Evolutionary conservation across 192 early-diverging fungal species (phyloP).

Genomic region (Gaertneriomyces semiglobifer): DNA sequence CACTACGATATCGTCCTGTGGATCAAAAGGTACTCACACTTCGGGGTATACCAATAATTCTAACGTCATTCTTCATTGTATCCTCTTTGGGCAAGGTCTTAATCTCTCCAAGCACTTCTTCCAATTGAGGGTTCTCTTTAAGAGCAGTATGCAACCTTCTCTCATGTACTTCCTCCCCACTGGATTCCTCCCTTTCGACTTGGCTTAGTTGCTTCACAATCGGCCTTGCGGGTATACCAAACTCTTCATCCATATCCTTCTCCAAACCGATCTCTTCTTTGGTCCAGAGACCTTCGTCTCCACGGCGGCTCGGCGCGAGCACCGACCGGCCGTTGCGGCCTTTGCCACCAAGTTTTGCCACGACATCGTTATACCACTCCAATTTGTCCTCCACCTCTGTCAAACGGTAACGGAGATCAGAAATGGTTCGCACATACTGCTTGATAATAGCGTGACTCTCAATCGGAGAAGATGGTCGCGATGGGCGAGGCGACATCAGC

Average conservation of each 20-base stretch:
- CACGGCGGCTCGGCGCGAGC: slow-evolving; percentile 20
- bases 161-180: slow-evolving; percentile 32
- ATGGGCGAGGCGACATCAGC: neutral
- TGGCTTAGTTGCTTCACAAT: slow-evolving; percentile 4
- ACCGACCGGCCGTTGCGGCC: slow-evolving; percentile 6
- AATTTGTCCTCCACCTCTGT: slow-evolving; percentile 45
- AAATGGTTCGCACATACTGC: slow-evolving; percentile 37
- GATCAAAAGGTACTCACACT: too few relatives aligned
- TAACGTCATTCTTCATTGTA: neutral
- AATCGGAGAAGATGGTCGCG: neutral
- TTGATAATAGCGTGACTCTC: slow-evolving; percentile 29
- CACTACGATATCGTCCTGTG: too few relatives aligned
- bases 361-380: slow-evolving; percentile 50
- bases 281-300: slow-evolving; percentile 12
- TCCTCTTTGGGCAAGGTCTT: neutral
- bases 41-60: slow-evolving; percentile 3
- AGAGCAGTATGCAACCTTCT: slow-evolving; percentile 32
- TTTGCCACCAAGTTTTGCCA: slow-evolving; percentile 30
- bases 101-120: neutral
- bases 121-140: slow-evolving; percentile 20
- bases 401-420: slow-evolving; percentile 37
- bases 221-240: slow-evolving; percentile 30
- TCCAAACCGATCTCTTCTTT: slow-evolving; percentile 19
- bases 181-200: slow-evolving; percentile 6
- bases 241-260: slow-evolving; percentile 4